Evolutionary conservation across 2,329 filamentous ascomycete species (phyloP).

Genomic region (Phialophora tarda): DNA sequence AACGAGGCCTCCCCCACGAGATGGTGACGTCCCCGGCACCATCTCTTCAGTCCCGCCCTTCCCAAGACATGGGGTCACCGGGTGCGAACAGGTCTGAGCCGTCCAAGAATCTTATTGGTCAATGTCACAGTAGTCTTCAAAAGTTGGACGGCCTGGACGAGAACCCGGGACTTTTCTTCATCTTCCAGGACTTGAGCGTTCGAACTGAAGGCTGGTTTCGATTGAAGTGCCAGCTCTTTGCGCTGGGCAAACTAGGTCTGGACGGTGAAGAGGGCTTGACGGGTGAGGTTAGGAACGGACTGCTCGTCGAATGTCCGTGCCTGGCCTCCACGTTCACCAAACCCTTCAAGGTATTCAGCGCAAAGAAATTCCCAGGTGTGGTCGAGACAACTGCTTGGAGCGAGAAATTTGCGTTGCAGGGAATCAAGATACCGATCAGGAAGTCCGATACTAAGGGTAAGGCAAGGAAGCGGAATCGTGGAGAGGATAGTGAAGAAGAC

Average conservation of each 20-base stretch:
- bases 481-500: slow-evolving; percentile 33
- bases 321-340: slow-evolving; percentile 86
- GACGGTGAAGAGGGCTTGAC: slow-evolving; percentile 16
- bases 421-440: slow-evolving; percentile 94
- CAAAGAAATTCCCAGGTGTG: slow-evolving; percentile 97
- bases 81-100: slow-evolving; percentile 13
- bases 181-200: slow-evolving; percentile 92
- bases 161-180: slow-evolving; percentile 92
- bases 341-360: slow-evolving; percentile 89
- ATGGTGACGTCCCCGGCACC: slow-evolving; percentile 16
- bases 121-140: slow-evolving; percentile 85
- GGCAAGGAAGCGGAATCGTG: slow-evolving; percentile 48
- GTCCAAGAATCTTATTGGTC: slow-evolving; percentile 90
- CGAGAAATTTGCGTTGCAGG: slow-evolving; percentile 90
- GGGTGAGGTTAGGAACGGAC: slow-evolving; percentile 10
- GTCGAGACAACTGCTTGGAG: slow-evolving; percentile 91
- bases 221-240: slow-evolving; percentile 81
- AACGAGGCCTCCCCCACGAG: slow-evolving; percentile 12
- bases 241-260: slow-evolving; percentile 65
- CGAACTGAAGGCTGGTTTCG: slow-evolving; percentile 89
- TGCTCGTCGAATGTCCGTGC: slow-evolving; percentile 59
- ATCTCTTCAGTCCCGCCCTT: slow-evolving; percentile 23
- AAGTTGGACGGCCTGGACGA: slow-evolving; percentile 77
- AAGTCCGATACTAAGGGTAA: slow-evolving; percentile 68
- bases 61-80: slow-evolving; percentile 24